A percentile compares a stretch with the other conserved stretches of the same genome.
Conservation (phyloP, 2,329 filamentous ascomycete species). For the Pestalotiopsis sp. region DNA sequence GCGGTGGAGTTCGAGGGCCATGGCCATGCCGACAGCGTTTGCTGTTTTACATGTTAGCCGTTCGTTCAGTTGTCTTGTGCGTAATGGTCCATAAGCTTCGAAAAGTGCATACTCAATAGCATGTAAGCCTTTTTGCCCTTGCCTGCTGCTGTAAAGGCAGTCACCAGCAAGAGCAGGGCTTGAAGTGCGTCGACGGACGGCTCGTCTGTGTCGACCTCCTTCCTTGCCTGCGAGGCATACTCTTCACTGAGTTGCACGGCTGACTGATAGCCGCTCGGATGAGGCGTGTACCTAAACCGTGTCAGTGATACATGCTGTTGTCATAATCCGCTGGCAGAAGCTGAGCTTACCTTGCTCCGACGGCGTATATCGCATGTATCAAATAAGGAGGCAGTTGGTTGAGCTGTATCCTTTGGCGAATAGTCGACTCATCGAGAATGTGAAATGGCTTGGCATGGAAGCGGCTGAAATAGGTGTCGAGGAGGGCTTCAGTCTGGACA, state of each 20-base stretch:
- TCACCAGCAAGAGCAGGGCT: slow-evolving; percentile 72
- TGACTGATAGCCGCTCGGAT: slow-evolving; percentile 67
- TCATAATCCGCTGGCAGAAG: background rate
- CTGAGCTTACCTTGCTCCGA: slow-evolving; percentile 58
- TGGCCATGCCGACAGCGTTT: slow-evolving; percentile 78
- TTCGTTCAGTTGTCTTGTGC: background rate
- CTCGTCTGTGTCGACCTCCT: slow-evolving; percentile 76
- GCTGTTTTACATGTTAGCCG: slow-evolving; percentile 44
- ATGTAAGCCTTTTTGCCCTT: slow-evolving; percentile 86
- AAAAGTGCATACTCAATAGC: slow-evolving; percentile 66
- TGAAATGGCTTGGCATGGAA: slow-evolving; percentile 83
- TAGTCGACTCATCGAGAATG: slow-evolving; percentile 76
- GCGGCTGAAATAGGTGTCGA: slow-evolving; percentile 79
- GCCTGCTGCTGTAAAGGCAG: slow-evolving; percentile 75
- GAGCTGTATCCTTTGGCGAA: slow-evolving; percentile 70
- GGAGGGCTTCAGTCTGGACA: slow-evolving; percentile 61
- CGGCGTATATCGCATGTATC: slow-evolving; percentile 59
- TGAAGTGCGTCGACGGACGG: slow-evolving; percentile 79
- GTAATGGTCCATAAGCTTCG: background rate
- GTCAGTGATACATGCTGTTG: slow-evolving; percentile 18
- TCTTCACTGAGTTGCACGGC: slow-evolving; percentile 71
- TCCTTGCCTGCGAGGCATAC: slow-evolving; percentile 69
- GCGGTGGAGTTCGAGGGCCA: slow-evolving; percentile 78
- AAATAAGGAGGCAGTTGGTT: slow-evolving; percentile 64
- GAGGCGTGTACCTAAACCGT: slow-evolving; percentile 64